Base-by-base conservation (phyloP, 176 grass and related monocot genomes). In the Urochloa ruziziensis region DNA sequence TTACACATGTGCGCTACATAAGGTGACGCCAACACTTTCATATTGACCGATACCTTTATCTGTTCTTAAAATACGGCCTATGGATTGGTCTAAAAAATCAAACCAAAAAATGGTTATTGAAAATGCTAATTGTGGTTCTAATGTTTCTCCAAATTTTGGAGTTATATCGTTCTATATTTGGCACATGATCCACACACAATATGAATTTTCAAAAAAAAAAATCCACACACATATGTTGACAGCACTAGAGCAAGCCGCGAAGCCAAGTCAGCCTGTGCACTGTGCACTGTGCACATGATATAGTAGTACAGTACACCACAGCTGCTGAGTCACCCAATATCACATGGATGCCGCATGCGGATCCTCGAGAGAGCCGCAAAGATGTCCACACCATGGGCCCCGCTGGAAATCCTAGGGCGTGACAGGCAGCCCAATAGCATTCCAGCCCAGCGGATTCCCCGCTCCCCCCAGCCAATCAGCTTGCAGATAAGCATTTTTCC, bases 351-450 rank as follows among this genome's bases (percentile, higher is more conserved):
- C n/a, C 23, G 60, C 39, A 40, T 23, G 61, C 82, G 25, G 48
- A 15, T 10, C 47, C 71, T 74, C 35, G 43, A 33, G 29, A 32
- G 27, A 65, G 25, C 76, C 29, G 30, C 29, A 52, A 7, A 36
- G 61, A 2, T 10, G 46, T 66, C 81, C 62, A 29, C 62, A 25
- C 56, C 83, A 60, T 29, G 59, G 94, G 67, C 25, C 85, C 88
- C 62, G 79, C 77, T 0, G 64, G 88, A 88, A 94, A 94, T 94
- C 92, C 80, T 49, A 77, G 43, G 7, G 30, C 72, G 53, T 21
- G 90, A 97, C 85, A 73, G 68, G 52, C 34, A 47, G 56, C 34
- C 92, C 95, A 97, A 94, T 97, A 74, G 90, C 10, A 79, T 86
- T 89, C 65, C 81, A 34, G 21, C 49, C 7, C 65, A 81, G 27